Base-by-base conservation (phyloP, 148 eudicot genomes). In the Rhododendron ovatum region DNA sequence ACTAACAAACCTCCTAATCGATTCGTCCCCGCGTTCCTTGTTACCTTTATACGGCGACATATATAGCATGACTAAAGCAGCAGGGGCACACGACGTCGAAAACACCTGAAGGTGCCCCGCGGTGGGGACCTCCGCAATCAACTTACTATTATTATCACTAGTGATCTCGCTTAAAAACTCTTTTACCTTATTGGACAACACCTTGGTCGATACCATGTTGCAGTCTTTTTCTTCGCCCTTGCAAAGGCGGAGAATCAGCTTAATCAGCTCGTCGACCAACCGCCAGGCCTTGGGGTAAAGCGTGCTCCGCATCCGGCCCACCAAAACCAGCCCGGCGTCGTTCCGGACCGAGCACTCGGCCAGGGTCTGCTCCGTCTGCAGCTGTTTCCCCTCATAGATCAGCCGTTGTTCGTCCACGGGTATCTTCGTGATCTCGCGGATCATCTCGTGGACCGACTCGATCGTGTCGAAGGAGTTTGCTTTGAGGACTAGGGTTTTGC, bases 241-340 rank as follows among this genome's bases (percentile, higher is more conserved):
- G 86, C 90, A 92, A 41, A 92, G 39, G 48, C 77, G 35, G 13
- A 77, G 86, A 78, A 93, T 78, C 12, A 43, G 10, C 0, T 89
- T 86, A 82, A 96, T 90, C 45, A 95, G 74, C 4, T 91, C 93
- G 48, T 88, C 87, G 22, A 92, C 83, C 28, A 92, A 78, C 63
- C 85, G 88, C 91, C 94, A 95, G 1, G 95, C 93, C 8, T 79
- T 65, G 0, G 98, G 98, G 74, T 94, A 91, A 26, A 4, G 82
- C 0, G 98, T 93, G 88, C 95, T 93, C 80, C 98, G 85, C 95
- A 96, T 89, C 0, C 94, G 79, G 0, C 92, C 95, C 1, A 95
- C 94, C 53, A 96, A 30, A 26, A 92, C 91, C 7, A 96, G 81
- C 6, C 84, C 88, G 0, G 93, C 88, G 41, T 95, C 95, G 0